Evolutionary conservation across 768 basidiomycete genomes (phyloP), one percentile per base, ranked within the genome.

Genomic region (Mycena epipterygia): DNA sequence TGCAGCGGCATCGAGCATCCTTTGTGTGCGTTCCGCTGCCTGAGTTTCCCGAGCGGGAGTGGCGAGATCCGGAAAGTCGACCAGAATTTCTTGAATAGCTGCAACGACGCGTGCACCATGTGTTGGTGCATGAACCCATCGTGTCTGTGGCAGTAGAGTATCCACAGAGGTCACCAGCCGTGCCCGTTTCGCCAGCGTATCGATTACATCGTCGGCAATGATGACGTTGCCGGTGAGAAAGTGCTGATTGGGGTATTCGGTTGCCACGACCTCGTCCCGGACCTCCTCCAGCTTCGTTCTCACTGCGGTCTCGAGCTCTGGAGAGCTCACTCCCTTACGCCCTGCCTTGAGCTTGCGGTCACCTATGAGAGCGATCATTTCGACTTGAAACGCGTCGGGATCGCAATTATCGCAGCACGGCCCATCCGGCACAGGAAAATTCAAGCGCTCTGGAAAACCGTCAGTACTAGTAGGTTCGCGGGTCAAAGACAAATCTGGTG

Each of bases 181-280:
- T n/a, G 69, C 63, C 0, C 69, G 62, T 19, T 48, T 49, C 1
- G 64, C 62, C n/a, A 70, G 46, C 2, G 46, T 44, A 17, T 70
- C 63, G 35, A 70, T 13, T 6, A 70, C 56, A 29, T 39, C 33
- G 51, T 70, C 63, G 35, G 56, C 7, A 2, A 70, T 33, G 21
- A 67, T 53, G 27, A 27, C 49, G 16, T 48, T 37, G 27, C 70
- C 70, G 17, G 70, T 61, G 52, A 71, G 14, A n/a, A 67, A 32
- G 21, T 44, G 37, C 59, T 71, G 59, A 37, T 55, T 37, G 1
- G 58, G 64, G 46, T 25, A 71, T 7, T 30, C 29, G 6, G 32
- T 29, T 3, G 27, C 39, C 2, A 67, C 25, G 41, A 71, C 37
- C 37, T 61, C 9, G 21, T 67, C 51, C 41, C 70, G 48, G 9